phyloP scores from a whole-genome alignment of 2,329 filamentous ascomycete genomes.

The Botrytis sinoallii region DNA sequence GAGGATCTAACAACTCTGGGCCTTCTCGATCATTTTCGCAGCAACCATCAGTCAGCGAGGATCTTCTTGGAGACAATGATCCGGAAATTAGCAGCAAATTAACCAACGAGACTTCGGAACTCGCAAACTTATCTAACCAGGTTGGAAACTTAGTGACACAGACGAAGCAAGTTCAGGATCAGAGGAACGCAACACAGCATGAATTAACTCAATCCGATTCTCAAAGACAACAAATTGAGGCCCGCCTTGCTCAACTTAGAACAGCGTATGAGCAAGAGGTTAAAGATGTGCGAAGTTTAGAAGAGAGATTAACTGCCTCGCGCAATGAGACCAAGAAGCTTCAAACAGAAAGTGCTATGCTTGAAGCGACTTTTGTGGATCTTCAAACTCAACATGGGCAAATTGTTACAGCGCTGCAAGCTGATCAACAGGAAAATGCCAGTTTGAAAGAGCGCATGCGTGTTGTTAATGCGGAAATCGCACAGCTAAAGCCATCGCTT shows the following conservation, averaged over 20 bases:
- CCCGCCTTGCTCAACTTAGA: constrained; percentile 80
- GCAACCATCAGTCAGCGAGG: constrained; percentile 60
- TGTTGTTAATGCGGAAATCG: constrained; percentile 75
- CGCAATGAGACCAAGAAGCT: constrained; percentile 80
- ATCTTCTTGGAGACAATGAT: constrained; percentile 87
- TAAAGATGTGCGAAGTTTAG: constrained; percentile 76
- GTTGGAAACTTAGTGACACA: constrained; percentile 87
- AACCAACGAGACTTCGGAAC: constrained; percentile 82
- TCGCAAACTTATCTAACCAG: constrained; percentile 95
- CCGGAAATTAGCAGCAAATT: constrained; percentile 84
- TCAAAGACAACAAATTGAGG: constrained; percentile 92
- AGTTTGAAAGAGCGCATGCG: constrained; percentile 84
- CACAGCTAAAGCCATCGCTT: constrained; percentile 80
- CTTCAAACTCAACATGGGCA: constrained; percentile 80
- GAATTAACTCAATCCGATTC: constrained; percentile 76
- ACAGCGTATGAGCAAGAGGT: constrained; percentile 91
- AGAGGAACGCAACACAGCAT: constrained; percentile 74
- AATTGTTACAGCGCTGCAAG: constrained; percentile 68
- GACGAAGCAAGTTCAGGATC: constrained; percentile 87
- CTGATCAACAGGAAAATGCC: constrained; percentile 85
- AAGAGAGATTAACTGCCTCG: constrained; percentile 75
- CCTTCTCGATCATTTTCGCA: constrained; percentile 41
- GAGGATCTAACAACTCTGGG: constrained; percentile 45
- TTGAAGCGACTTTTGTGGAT: constrained; percentile 79
- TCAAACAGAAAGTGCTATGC: constrained; percentile 75